These are phyloP conservation scores for Sarocladiaceae sp. DNA, from an alignment of 2,329 filamentous ascomycete species.

Conservation along the genomic window DNA sequence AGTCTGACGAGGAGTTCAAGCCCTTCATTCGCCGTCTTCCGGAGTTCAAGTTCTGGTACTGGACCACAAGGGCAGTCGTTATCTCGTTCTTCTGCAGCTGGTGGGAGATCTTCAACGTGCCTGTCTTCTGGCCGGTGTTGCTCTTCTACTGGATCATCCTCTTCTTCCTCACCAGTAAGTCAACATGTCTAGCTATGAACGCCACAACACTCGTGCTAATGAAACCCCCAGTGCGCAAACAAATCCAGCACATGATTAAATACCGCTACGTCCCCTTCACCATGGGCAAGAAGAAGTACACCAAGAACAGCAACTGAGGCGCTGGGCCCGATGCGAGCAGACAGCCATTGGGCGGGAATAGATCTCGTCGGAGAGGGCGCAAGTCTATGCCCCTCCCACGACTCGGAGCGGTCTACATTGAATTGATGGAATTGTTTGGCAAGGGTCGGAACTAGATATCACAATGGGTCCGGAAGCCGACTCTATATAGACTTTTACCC, in stretches of 20 bases:
- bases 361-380: neutral
- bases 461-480: neutral
- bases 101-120: slow-evolving; percentile 92
- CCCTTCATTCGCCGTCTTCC: slow-evolving; percentile 94
- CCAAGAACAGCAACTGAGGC: slow-evolving; percentile 52
- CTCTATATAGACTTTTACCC: slow-evolving; percentile 2
- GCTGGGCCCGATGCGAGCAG: neutral
- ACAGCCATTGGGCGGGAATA: neutral
- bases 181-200: neutral
- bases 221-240: slow-evolving; percentile 75
- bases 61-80: slow-evolving; percentile 79
- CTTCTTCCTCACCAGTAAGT: slow-evolving; percentile 90
- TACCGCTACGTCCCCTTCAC: slow-evolving; percentile 97
- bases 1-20: slow-evolving; percentile 95
- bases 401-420: neutral
- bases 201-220: slow-evolving; percentile 10
- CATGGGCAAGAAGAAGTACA: slow-evolving; percentile 82
- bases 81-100: slow-evolving; percentile 87
- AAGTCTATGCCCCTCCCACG: neutral
- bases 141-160: slow-evolving; percentile 99
- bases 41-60: slow-evolving; percentile 99
- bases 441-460: neutral
- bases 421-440: neutral
- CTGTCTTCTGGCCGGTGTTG: slow-evolving; percentile 97
- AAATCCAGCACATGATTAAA: slow-evolving; percentile 99